Evolutionary conservation across 192 early-diverging fungal genomes (phyloP).

Genomic region (Dissophora globulifera): DNA sequence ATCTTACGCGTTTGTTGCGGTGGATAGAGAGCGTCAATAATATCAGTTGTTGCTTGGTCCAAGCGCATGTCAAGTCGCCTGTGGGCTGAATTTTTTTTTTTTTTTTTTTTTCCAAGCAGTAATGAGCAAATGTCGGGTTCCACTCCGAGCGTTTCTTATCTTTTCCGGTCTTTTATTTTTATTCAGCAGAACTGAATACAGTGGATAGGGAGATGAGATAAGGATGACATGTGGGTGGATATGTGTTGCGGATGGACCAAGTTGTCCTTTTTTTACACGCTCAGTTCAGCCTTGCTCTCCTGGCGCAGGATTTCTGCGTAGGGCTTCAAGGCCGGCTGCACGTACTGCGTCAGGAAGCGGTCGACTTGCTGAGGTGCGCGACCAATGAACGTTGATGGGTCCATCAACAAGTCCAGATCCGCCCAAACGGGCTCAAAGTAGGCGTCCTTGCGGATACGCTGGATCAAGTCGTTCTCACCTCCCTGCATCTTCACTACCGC

Average conservation of each 20-base stretch:
- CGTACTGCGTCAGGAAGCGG: conserved; percentile 82
- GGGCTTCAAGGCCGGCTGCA: conserved; percentile 83
- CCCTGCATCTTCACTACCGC: conserved; percentile 91
- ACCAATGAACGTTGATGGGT: conserved; percentile 93
- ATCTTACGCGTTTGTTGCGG: no score
- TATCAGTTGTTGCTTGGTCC: no score
- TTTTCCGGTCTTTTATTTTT: no score
- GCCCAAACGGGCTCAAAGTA: conserved; percentile 92
- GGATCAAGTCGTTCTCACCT: conserved; percentile 94
- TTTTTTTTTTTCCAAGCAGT: no score
- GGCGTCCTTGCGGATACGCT: conserved; percentile 78
- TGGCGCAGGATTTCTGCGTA: conserved; percentile 72
- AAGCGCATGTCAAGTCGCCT: no score
- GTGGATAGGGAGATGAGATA: neutral
- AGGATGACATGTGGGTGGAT: neutral
- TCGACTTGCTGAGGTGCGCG: conserved; percentile 95
- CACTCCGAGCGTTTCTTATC: no score
- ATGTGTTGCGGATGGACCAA: no score
- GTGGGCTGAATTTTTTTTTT: no score
- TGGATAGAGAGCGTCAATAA: no score
- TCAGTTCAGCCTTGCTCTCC: conserved; percentile 73
- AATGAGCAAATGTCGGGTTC: no score
- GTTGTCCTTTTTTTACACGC: no score
- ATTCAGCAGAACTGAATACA: no score
- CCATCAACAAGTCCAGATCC: conserved; percentile 80